Conservation (phyloP, 208 protist genomes). For the Angomonas desouzai region DNA sequence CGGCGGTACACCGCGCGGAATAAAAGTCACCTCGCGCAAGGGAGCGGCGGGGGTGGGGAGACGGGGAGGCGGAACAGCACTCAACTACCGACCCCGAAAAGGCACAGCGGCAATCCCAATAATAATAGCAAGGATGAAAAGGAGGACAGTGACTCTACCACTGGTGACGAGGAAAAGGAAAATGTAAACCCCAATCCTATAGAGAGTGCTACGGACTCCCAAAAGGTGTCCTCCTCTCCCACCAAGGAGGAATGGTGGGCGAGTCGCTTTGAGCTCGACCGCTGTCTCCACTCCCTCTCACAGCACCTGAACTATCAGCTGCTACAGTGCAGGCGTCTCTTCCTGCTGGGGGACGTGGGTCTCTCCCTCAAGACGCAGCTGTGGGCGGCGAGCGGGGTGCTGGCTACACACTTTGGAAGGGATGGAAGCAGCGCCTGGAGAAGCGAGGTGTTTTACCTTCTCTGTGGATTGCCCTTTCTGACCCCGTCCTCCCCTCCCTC, state of each 20-base stretch:
- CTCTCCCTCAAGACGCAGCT: neutral
- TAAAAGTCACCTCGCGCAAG: neutral
- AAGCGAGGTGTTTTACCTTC: neutral
- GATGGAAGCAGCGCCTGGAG: neutral
- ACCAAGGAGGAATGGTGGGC: constrained; percentile 6
- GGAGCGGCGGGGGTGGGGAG: neutral
- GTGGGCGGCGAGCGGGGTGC: neutral
- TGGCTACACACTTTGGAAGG: neutral
- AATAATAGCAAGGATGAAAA: neutral
- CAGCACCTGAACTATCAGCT: neutral
- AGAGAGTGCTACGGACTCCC: neutral
- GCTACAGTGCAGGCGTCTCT: neutral
- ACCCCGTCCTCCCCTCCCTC: neutral
- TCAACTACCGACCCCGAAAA: neutral
- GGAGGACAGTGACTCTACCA: neutral
- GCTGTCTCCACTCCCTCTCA: neutral
- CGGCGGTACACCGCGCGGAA: neutral
- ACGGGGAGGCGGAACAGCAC: neutral
- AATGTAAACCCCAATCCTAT: neutral
- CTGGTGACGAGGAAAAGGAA: neutral
- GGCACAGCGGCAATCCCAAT: too few relatives aligned
- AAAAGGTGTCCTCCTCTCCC: neutral
- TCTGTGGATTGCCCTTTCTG: neutral
- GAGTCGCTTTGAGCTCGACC: constrained; percentile 4
- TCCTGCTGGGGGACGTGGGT: neutral